Percentiles rank a stretch among this genome's conserved stretches.
These are phyloP conservation scores for Alternaria infectoria DNA, from an alignment of 2,329 filamentous ascomycete genomes.

Conservation along the genomic window DNA sequence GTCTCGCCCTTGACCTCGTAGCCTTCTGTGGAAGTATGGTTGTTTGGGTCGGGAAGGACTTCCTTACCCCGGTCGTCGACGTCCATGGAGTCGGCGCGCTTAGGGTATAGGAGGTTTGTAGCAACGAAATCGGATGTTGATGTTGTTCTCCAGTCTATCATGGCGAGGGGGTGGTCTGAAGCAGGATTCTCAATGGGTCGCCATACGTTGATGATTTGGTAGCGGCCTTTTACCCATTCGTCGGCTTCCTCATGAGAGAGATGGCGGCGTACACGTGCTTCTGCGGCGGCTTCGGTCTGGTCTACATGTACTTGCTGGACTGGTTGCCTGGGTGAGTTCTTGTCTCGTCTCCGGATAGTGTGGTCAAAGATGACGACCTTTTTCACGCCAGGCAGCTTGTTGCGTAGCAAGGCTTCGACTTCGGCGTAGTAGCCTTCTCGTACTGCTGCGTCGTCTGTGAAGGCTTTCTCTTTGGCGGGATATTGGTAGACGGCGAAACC, in stretches of 20 bases:
- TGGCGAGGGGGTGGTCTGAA: constrained; percentile 70
- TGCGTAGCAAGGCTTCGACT: constrained; percentile 63
- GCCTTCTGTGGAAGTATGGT: constrained; percentile 59
- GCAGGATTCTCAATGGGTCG: constrained; percentile 69
- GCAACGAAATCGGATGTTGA: constrained; percentile 63
- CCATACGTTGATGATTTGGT: constrained; percentile 75
- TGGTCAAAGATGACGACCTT: constrained; percentile 75
- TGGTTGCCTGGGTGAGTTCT: constrained; percentile 65
- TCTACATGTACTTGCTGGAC: constrained; percentile 76
- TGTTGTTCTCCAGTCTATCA: constrained; percentile 69
- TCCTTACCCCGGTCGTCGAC: constrained; percentile 67
- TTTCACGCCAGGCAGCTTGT: constrained; percentile 62
- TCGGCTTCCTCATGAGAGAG: constrained; percentile 62
- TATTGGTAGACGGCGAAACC: constrained; percentile 64
- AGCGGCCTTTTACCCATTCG: constrained; percentile 62
- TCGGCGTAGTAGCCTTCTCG: constrained; percentile 66
- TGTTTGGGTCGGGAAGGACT: constrained; percentile 57
- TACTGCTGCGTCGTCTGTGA: constrained; percentile 63
- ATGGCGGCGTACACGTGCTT: constrained; percentile 67
- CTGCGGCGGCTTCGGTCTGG: constrained; percentile 69
- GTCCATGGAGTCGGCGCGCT: constrained; percentile 43
- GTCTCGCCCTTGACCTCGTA: constrained; percentile 71
- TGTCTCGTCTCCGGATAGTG: constrained; percentile 66
- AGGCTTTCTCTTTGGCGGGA: constrained; percentile 61
- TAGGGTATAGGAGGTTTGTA: constrained; percentile 68